Conservation (phyloP, 495 filamentous ascomycete species). For the Tuber brumale region DNA sequence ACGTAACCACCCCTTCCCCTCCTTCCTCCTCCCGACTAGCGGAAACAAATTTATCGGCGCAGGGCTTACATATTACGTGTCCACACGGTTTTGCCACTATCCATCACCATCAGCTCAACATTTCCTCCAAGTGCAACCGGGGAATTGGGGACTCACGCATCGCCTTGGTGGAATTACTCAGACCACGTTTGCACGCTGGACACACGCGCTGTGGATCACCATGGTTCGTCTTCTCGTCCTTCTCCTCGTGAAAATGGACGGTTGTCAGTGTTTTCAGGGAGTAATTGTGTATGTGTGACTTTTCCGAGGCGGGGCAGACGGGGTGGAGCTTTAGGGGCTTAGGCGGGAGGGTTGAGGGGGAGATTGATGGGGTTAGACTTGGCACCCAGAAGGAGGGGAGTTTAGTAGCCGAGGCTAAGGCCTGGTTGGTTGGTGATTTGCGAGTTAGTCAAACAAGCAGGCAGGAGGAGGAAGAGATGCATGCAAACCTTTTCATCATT, state of each 20-base stretch:
- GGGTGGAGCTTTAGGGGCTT: conserved; percentile 66
- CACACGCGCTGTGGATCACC: conserved; percentile 57
- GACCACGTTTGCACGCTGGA: conserved; percentile 77
- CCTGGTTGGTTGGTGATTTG: conserved; percentile 20
- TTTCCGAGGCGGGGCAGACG: conserved; percentile 69
- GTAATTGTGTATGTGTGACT: conserved; percentile 64
- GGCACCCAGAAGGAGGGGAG: conserved; percentile 94
- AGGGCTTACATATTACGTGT: conserved; percentile 85
- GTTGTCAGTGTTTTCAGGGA: conserved; percentile 75
- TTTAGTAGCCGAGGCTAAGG: conserved; percentile 58
- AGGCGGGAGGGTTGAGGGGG: conserved; percentile 47
- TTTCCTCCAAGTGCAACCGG: not conserved
- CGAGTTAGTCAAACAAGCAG: not conserved
- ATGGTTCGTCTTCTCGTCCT: conserved; percentile 51
- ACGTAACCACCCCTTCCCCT: conserved; percentile 48
- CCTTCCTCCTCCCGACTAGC: conserved; percentile 49
- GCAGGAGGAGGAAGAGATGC: conserved; percentile 7
- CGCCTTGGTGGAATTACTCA: conserved; percentile 77
- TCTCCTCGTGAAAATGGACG: conserved; percentile 74
- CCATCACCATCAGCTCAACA: not conserved
- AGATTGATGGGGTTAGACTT: conserved; percentile 65
- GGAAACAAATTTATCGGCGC: conserved; percentile 80
- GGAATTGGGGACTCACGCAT: conserved; percentile 50
- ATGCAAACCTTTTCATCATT: conserved; percentile 66
- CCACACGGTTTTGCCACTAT: conserved; percentile 83